Evolutionary conservation across 2,329 filamentous ascomycete species (phyloP).

Genomic region (Sporothrix humicola): DNA sequence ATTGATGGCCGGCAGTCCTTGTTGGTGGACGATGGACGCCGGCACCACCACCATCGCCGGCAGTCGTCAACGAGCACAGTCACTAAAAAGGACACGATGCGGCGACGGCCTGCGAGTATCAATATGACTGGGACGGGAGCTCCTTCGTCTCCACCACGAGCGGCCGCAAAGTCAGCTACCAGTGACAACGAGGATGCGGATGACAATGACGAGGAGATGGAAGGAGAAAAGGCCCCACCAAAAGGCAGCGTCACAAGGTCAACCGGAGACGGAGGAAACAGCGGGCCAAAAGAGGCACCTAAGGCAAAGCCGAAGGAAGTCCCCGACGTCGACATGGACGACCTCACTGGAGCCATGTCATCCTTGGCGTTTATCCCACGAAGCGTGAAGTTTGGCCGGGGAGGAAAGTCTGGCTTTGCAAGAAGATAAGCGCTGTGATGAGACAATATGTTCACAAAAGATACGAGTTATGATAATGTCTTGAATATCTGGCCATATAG

Average conservation of each 20-base stretch:
- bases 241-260: not conserved
- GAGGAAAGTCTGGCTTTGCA: conserved; percentile 59
- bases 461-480: conserved; percentile 7
- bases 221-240: not conserved
- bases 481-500: not conserved
- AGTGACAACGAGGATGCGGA: not conserved
- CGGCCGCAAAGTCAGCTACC: not conserved
- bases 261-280: not conserved
- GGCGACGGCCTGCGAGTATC: conserved; percentile 24
- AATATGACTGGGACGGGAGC: conserved; percentile 1
- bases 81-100: conserved; percentile 41
- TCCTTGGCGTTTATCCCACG: conserved; percentile 72
- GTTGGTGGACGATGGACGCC: conserved; percentile 61
- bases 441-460: no score
- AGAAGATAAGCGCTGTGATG: conserved; percentile 47
- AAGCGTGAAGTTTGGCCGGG: conserved; percentile 69
- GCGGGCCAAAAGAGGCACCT: not conserved
- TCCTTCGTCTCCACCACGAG: not conserved
- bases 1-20: conserved; percentile 84
- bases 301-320: not conserved
- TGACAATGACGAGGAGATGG: not conserved
- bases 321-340: conserved; percentile 56
- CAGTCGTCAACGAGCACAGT: conserved; percentile 53
- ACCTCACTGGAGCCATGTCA: conserved; percentile 71
- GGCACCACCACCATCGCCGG: conserved; percentile 51